Evolutionary conservation across 495 filamentous ascomycete genomes (phyloP).

Genomic region (Aspergillus taichungensis): DNA sequence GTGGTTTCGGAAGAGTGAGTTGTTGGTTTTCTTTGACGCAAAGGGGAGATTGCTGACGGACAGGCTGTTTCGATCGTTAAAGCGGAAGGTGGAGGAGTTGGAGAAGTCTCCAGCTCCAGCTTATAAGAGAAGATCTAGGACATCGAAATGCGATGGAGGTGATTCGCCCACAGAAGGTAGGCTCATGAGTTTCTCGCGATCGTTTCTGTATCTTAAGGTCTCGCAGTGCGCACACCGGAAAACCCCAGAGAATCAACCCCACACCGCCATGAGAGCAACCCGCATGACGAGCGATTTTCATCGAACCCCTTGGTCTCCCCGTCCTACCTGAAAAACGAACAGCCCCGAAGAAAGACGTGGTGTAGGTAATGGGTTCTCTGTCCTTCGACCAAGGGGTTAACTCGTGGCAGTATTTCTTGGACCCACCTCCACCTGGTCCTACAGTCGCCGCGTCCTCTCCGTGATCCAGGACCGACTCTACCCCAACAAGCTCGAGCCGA

Average conservation of each 20-base stretch:
- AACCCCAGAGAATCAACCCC: conserved; percentile 2
- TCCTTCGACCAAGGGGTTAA: neutral
- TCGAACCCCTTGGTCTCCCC: conserved; percentile 15
- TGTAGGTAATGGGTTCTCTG: conserved; percentile 9
- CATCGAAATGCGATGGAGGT: neutral
- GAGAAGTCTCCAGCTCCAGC: conserved; percentile 2
- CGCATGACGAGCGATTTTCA: conserved; percentile 13
- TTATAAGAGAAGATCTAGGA: conserved; percentile 3
- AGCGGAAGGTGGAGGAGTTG: conserved; percentile 12
- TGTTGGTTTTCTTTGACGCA: neutral
- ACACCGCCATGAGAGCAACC: conserved; percentile 1
- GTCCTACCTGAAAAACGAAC: conserved; percentile 11
- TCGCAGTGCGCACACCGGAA: neutral
- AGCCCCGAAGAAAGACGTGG: conserved; percentile 8
- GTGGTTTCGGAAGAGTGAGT: conserved; percentile 22
- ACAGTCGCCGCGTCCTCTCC: conserved; percentile 22
- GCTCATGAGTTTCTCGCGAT: neutral
- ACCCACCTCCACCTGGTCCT: conserved; percentile 30
- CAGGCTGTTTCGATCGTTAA: conserved; percentile 14
- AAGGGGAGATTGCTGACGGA: neutral
- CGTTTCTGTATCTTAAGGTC: neutral
- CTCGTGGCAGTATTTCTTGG: conserved; percentile 18
- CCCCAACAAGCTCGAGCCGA: conserved; percentile 11
- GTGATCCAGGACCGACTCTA: conserved; percentile 16
- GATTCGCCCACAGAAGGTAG: conserved; percentile 1